These are phyloP conservation scores for Puya raimondii DNA, from an alignment of 176 grass and related monocot species.

Conservation along the genomic window DNA sequence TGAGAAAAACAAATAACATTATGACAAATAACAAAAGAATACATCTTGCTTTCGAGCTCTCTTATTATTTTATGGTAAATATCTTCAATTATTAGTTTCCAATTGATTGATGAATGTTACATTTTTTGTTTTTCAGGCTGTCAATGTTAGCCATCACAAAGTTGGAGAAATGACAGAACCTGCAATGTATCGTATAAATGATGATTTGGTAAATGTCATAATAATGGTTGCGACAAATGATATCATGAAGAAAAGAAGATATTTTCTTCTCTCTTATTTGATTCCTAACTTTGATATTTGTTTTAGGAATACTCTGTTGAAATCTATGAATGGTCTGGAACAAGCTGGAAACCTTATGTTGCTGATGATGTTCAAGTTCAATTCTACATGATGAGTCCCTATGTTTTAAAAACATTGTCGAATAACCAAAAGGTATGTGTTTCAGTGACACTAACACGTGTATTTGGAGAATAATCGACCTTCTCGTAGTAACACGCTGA, in stretches of 20 bases:
- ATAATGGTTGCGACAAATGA: neutral
- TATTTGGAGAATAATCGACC: neutral
- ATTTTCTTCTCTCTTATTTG: neutral
- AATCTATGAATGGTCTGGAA: constrained; percentile 98
- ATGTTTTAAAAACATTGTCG: constrained; percentile 80
- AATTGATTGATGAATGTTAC: neutral
- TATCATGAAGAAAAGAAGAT: neutral
- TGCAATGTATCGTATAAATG: constrained; percentile 90
- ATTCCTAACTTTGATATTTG: constrained; percentile 22
- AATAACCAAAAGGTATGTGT: constrained; percentile 49
- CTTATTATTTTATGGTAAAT: constrained; percentile 7
- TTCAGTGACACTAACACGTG: neutral
- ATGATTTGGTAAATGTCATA: constrained; percentile 80
- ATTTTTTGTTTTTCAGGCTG: constrained; percentile 35
- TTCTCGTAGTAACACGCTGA: neutral
- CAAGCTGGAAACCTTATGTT: constrained; percentile 91
- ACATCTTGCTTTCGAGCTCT: neutral
- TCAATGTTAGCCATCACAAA: constrained; percentile 79
- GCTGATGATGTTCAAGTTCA: constrained; percentile 98
- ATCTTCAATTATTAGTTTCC: neutral
- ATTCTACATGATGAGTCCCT: constrained; percentile 99
- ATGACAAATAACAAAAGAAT: neutral
- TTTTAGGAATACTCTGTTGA: constrained; percentile 91
- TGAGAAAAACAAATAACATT: neutral
- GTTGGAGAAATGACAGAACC: constrained; percentile 77